Percentiles rank a stretch among this genome's conserved stretches.
Conservation (phyloP, 495 filamentous ascomycete species). For the Paragyromitra xinjiangensis region DNA sequence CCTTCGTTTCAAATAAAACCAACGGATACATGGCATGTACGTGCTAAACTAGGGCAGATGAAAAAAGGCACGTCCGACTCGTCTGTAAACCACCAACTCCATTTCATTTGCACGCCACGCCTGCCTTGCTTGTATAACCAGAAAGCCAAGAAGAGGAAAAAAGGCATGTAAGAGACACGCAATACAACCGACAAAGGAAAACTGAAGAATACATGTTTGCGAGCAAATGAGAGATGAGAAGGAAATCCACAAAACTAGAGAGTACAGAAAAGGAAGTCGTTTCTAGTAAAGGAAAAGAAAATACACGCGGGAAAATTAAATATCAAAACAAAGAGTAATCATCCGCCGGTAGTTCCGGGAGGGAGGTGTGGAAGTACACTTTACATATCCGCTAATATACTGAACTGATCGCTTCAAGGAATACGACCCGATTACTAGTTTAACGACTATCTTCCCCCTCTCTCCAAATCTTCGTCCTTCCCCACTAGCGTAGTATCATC, state of each 20-base stretch:
- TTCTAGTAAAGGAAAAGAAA: slow-evolving; percentile 23
- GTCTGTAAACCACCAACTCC: slow-evolving; percentile 15
- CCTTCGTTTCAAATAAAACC: slow-evolving; percentile 13
- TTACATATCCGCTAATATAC: slow-evolving; percentile 39
- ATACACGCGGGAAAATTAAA: slow-evolving; percentile 13
- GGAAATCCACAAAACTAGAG: slow-evolving; percentile 1
- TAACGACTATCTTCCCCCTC: slow-evolving; percentile 35
- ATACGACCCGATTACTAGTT: neutral
- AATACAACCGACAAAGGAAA: slow-evolving; percentile 15
- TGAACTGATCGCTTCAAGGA: slow-evolving; percentile 1
- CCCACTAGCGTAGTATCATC: slow-evolving; percentile 56
- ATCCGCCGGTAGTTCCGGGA: slow-evolving; percentile 8
- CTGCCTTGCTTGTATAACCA: slow-evolving; percentile 10
- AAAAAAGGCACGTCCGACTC: neutral
- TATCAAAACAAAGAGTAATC: slow-evolving; percentile 30
- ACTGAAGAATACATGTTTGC: neutral
- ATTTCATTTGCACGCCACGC: slow-evolving; percentile 7
- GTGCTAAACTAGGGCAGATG: neutral
- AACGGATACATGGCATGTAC: neutral
- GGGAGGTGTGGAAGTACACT: slow-evolving; percentile 12
- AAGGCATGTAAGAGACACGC: neutral
- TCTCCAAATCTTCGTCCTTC: slow-evolving; percentile 51
- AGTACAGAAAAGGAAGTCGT: slow-evolving; percentile 22
- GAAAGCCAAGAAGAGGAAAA: slow-evolving; percentile 19
- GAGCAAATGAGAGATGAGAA: neutral